Percentiles rank a stretch among this genome's conserved stretches.
phyloP scores from a whole-genome alignment of 345 rosid species.

The Clarkia xantiana region DNA sequence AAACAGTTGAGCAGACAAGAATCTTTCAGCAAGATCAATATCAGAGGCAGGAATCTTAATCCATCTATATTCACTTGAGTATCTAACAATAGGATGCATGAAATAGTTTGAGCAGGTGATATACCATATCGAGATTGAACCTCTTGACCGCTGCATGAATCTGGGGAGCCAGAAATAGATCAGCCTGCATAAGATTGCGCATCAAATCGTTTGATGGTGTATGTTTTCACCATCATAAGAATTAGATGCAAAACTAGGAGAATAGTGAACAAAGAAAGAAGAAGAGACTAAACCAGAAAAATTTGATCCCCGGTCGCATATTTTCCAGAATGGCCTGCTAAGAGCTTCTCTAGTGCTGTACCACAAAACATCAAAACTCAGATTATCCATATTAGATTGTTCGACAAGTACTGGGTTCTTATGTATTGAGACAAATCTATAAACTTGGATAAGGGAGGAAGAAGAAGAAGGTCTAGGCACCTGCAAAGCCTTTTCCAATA shows the following conservation, averaged over 20 bases:
- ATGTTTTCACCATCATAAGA: no score
- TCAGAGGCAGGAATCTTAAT: not conserved
- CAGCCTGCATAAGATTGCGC: constrained; percentile 43
- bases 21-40: not conserved
- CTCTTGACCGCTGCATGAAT: constrained; percentile 30
- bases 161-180: constrained; percentile 68
- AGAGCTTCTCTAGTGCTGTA: constrained; percentile 61
- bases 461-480: constrained; percentile 13
- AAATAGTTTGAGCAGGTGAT: not conserved
- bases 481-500: constrained; percentile 59
- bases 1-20: not conserved
- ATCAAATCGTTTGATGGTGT: not conserved
- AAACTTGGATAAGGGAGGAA: not conserved
- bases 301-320: constrained; percentile 69
- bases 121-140: constrained; percentile 68
- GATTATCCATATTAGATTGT: not conserved
- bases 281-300: constrained; percentile 36
- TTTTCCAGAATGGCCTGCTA: constrained; percentile 46
- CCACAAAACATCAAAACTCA: constrained; percentile 3
- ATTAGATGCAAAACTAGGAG: no score
- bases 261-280: constrained; percentile 3
- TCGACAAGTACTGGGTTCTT: not conserved
- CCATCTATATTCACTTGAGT: not conserved
- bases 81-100: not conserved
- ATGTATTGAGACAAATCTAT: no score